These are phyloP conservation scores for Rutstroemia sp. DNA, from an alignment of 2,329 filamentous ascomycete species.

Conservation along the genomic window DNA sequence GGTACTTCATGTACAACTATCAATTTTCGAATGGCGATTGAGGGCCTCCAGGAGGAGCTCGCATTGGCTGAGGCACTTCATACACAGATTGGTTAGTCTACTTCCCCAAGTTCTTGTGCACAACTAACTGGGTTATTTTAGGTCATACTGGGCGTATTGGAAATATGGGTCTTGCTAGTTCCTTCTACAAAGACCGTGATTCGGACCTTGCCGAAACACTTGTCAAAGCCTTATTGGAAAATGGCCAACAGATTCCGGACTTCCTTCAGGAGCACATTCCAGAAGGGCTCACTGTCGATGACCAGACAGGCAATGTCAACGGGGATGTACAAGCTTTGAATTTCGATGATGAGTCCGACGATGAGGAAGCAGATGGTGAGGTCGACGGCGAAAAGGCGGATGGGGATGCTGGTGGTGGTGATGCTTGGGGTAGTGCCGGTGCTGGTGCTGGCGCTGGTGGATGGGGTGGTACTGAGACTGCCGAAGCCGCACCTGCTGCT, in stretches of 20 bases:
- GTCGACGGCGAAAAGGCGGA: background rate
- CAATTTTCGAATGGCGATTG: too few species aligned
- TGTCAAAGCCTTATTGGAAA: constrained; percentile 76
- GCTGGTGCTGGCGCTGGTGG: background rate
- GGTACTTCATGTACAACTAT: too few species aligned
- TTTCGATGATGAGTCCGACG: constrained; percentile 51
- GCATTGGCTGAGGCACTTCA: too few species aligned
- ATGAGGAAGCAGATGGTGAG: constrained; percentile 45
- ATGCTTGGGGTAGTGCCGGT: background rate
- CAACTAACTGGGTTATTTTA: constrained; percentile 30
- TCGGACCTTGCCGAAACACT: constrained; percentile 65
- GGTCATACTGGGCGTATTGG: constrained; percentile 93
- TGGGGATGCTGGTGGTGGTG: constrained; percentile 1
- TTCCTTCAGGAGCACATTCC: constrained; percentile 65
- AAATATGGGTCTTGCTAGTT: constrained; percentile 75
- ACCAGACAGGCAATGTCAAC: constrained; percentile 10
- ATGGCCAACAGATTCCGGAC: constrained; percentile 69
- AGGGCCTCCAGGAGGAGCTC: too few species aligned
- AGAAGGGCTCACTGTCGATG: constrained; percentile 36
- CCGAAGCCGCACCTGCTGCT: background rate
- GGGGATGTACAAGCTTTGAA: constrained; percentile 25
- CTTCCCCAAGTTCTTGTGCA: background rate
- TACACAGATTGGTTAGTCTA: constrained; percentile 73
- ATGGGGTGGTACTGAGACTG: background rate
- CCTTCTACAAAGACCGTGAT: constrained; percentile 78